Evolutionary conservation across 495 filamentous ascomycete genomes (phyloP).

Genomic region (Annulohypoxylon bovei): DNA sequence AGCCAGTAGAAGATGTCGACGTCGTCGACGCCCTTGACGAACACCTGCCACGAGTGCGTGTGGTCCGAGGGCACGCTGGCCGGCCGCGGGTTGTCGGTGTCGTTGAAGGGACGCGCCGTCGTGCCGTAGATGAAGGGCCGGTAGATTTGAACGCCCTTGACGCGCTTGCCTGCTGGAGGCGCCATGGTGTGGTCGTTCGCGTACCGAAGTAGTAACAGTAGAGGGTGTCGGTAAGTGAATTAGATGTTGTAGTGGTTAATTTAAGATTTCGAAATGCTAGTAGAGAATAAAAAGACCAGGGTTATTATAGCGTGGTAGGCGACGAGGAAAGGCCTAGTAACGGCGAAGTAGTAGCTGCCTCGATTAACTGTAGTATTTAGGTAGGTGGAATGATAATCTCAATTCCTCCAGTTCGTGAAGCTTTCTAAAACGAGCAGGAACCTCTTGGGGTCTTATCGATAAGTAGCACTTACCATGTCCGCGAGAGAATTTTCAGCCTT

Average conservation of each 20-base stretch:
- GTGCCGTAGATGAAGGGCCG: conserved; percentile 87
- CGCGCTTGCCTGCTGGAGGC: conserved; percentile 63
- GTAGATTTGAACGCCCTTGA: conserved; percentile 77
- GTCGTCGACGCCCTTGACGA: conserved; percentile 84
- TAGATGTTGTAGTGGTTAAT: background rate
- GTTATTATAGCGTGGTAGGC: background rate
- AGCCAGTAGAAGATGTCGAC: conserved; percentile 94
- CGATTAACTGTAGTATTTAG: background rate
- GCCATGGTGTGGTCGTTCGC: conserved; percentile 52
- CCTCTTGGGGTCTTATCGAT: conserved; percentile 12
- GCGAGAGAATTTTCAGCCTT: background rate
- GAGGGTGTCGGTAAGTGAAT: background rate
- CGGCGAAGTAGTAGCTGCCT: background rate
- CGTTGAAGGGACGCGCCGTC: conserved; percentile 77
- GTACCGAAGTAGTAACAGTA: background rate
- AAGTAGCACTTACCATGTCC: background rate
- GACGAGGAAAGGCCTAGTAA: background rate
- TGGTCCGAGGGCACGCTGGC: conserved; percentile 80
- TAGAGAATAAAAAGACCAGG: background rate
- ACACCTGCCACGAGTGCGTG: conserved; percentile 95
- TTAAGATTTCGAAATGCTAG: background rate
- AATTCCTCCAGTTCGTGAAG: background rate
- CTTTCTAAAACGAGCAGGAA: background rate
- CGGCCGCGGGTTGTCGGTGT: conserved; percentile 65
- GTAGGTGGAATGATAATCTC: background rate